These are phyloP conservation scores for Paraurostyla sp. DNA, from an alignment of 73 alveolate genomes.

Conservation along the genomic window DNA sequence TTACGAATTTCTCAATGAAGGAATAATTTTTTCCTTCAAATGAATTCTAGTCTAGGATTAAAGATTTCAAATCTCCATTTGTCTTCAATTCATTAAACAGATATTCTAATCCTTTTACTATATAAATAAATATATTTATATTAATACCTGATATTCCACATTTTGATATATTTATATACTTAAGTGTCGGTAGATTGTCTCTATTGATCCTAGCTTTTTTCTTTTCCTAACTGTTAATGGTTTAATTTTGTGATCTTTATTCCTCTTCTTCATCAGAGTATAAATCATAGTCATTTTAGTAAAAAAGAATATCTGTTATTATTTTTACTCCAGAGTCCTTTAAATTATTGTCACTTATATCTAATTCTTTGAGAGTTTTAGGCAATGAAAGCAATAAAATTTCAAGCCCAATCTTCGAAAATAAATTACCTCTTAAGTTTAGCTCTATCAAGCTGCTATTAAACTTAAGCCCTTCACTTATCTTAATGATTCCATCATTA, in stretches of 20 bases:
- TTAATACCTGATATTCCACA: not conserved
- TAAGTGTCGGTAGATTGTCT: not conserved
- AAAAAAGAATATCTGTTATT: not conserved
- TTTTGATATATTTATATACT: not conserved
- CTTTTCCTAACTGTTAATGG: not conserved
- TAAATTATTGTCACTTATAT: constrained; percentile 18
- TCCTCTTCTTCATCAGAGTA: not conserved
- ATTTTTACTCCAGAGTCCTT: not conserved
- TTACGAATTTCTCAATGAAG: not conserved
- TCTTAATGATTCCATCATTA: not conserved
- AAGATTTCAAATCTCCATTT: not conserved
- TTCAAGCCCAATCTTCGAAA: not conserved
- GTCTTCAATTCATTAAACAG: not conserved
- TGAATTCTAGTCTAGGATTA: not conserved
- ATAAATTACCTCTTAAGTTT: not conserved
- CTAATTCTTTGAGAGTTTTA: not conserved
- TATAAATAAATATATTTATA: not conserved
- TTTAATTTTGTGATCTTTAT: not conserved
- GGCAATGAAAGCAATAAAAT: not conserved
- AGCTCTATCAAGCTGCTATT: not conserved
- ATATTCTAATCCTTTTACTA: not conserved
- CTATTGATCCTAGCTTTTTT: not conserved
- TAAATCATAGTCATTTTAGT: not conserved
- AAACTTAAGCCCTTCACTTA: not conserved
- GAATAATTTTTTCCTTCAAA: not conserved